Base-by-base conservation (phyloP, 108 stramenopile genomes). In the Nitzschia sp. region DNA sequence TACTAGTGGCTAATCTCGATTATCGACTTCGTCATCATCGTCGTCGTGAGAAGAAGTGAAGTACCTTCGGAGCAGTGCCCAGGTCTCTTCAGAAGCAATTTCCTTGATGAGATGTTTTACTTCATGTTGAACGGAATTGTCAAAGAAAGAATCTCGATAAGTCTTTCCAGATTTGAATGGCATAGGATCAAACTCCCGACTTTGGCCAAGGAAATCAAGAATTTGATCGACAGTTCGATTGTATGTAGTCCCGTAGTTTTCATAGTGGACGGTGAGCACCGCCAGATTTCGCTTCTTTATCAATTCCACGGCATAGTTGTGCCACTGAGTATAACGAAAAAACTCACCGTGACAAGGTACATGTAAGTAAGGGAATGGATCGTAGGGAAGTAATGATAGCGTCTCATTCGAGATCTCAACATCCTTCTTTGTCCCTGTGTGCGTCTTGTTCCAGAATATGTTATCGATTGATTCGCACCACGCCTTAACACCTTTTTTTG, bases 261-360 rank as follows among this genome's bases (percentile, higher is more conserved):
- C 88, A 67, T 89, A 89, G 55, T 85, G 74, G 16, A 89, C 25
- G n/a, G 75, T 56, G 50, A 81, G 62, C 6, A 21, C 6, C 28
- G 41, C 22, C 13, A 41, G 38, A 41, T 41, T 41, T 6, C 38
- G 6, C 38, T 6, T 13, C 13, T 13, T 6, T 6, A 41, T 41
- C 13, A 41, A 6, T 9, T 69, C 50, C 23, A 89, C 75, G 28
- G 83, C 83, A 41, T 82, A 73, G 48, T 90, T 90, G 66, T 92
- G 91, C 91, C 91, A 92, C 52, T 90, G 86, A 15, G 84, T 67
- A 53, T 85, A 92, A 26, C 81, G 71, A 68, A 79, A 85, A 30
- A 89, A 85, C 36, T 92, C 91, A 0, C 76, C 72, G 45, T 84
- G 81, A 60, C 88, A 92, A 0, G 91, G 88, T 8, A 88, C 70